Percentiles rank a stretch among this genome's conserved stretches.
phyloP scores from a whole-genome alignment of 371 early-diverging fungal species.

The Mucor mucedo region DNA sequence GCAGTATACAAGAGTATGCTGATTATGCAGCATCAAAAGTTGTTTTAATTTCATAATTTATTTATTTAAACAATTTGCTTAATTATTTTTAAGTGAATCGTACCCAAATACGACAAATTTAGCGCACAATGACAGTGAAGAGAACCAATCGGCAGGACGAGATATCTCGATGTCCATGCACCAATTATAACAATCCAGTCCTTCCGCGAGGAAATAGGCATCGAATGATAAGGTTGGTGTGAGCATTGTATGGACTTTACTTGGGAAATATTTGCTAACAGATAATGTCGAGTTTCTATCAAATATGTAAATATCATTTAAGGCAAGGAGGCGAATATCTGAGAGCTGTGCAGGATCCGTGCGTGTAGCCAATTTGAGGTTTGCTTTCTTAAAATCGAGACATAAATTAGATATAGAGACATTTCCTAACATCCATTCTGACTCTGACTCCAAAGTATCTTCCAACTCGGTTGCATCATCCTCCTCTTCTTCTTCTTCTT shows the following conservation, averaged over 20 bases:
- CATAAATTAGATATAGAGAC: conserved; percentile 23
- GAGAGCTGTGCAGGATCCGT: conserved; percentile 10
- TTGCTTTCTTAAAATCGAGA: background rate
- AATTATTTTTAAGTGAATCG: too few species aligned
- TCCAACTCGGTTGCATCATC: background rate
- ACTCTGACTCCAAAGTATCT: background rate
- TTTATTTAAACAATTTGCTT: too few species aligned
- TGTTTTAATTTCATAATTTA: too few species aligned
- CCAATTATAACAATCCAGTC: conserved; percentile 13
- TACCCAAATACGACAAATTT: too few species aligned
- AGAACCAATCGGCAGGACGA: conserved; percentile 11
- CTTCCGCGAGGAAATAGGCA: conserved; percentile 15
- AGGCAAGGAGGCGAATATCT: conserved; percentile 17
- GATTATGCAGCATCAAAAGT: too few species aligned
- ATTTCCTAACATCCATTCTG: conserved; percentile 8
- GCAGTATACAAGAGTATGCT: too few species aligned
- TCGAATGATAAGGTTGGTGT: conserved; percentile 20
- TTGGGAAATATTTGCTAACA: conserved; percentile 22
- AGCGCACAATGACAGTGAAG: conserved; percentile 15
- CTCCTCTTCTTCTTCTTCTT: background rate
- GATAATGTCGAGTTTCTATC: conserved; percentile 21
- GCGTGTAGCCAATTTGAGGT: background rate
- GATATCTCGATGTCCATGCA: conserved; percentile 17
- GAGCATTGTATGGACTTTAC: background rate
- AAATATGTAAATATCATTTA: conserved; percentile 22